phyloP scores from a whole-genome alignment of 164 flowering plant genomes.

The Piper longum region DNA sequence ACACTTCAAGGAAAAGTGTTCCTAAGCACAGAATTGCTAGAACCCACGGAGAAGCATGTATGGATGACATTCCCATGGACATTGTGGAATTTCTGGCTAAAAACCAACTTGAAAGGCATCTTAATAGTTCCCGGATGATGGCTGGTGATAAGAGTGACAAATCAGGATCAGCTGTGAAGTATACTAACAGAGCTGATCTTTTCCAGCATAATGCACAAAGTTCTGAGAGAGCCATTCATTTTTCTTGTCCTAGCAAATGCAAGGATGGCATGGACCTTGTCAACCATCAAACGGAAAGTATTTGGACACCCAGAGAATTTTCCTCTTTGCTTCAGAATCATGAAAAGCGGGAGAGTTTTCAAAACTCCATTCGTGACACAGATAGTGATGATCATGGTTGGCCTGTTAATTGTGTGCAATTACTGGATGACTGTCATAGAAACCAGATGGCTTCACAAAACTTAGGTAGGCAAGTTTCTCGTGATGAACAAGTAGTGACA shows the following conservation, averaged over 20 bases:
- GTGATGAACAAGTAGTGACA: background rate
- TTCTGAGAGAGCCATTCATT: slow-evolving; percentile 6
- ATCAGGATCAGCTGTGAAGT: background rate
- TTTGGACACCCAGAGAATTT: slow-evolving; percentile 11
- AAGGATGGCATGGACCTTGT: slow-evolving; percentile 1
- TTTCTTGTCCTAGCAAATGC: slow-evolving; percentile 7
- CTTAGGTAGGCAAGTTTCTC: background rate
- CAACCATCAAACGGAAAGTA: slow-evolving; percentile 11
- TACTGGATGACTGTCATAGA: slow-evolving; percentile 11
- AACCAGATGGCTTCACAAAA: slow-evolving; percentile 13
- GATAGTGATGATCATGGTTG: slow-evolving; percentile 9
- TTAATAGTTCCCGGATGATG: slow-evolving; percentile 20
- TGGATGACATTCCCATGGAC: slow-evolving; percentile 78
- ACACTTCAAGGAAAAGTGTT: slow-evolving; percentile 8
- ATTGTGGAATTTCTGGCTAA: slow-evolving; percentile 76
- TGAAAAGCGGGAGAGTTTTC: slow-evolving; percentile 15
- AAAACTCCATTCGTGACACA: slow-evolving; percentile 14
- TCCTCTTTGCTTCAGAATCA: slow-evolving; percentile 11
- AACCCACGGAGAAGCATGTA: slow-evolving; percentile 20
- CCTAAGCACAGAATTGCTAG: slow-evolving; percentile 11
- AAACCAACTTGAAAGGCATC: slow-evolving; percentile 58
- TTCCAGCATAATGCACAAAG: slow-evolving; percentile 8
- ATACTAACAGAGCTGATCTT: background rate
- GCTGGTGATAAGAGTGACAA: background rate
- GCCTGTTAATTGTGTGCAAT: slow-evolving; percentile 13